A percentile compares a stretch with the other conserved stretches of the same genome.
Evolutionary conservation across 768 basidiomycete species (phyloP).

Genomic region (Lactifluus hygrophoroides): DNA sequence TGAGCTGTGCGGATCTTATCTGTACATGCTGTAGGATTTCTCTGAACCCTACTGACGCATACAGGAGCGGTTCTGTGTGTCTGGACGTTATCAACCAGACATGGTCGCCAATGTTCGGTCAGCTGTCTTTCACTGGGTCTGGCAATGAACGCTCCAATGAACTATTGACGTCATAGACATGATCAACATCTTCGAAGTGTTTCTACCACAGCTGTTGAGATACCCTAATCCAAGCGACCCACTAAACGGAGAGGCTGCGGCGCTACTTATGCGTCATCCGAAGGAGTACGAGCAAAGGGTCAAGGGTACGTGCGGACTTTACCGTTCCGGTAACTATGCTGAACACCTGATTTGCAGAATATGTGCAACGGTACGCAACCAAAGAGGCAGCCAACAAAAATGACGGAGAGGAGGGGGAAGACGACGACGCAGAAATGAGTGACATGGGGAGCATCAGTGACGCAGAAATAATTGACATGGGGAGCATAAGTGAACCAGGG

Average conservation of each 20-base stretch:
- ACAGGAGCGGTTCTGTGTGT: slow-evolving; percentile 94
- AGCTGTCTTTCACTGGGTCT: slow-evolving; percentile 25
- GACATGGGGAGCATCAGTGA: slow-evolving; percentile 75
- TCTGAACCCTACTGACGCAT: slow-evolving; percentile 12
- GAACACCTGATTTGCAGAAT: slow-evolving; percentile 46
- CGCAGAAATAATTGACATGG: slow-evolving; percentile 82
- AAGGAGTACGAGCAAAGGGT: slow-evolving; percentile 94
- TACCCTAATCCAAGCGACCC: slow-evolving; percentile 99
- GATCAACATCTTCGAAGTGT: slow-evolving; percentile 99
- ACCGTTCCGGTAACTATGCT: not conserved
- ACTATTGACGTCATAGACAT: slow-evolving; percentile 53
- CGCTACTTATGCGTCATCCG: slow-evolving; percentile 93
- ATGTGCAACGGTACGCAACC: slow-evolving; percentile 91
- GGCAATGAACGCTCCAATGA: not conserved
- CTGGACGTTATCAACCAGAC: slow-evolving; percentile 99
- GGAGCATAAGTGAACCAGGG: slow-evolving; percentile 66
- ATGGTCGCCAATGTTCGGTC: slow-evolving; percentile 99
- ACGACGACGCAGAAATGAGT: slow-evolving; percentile 78
- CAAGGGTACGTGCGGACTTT: slow-evolving; percentile 56
- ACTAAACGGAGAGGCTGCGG: slow-evolving; percentile 95
- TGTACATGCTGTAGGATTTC: slow-evolving; percentile 12
- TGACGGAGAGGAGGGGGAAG: slow-evolving; percentile 57
- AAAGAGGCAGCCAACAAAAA: slow-evolving; percentile 82
- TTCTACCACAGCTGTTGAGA: slow-evolving; percentile 91
- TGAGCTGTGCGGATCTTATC: slow-evolving; percentile 58